A percentile compares a stretch with the other conserved stretches of the same genome.
phyloP scores from a whole-genome alignment of 169 alveolate species.

The Plasmodium berghei region DNA sequence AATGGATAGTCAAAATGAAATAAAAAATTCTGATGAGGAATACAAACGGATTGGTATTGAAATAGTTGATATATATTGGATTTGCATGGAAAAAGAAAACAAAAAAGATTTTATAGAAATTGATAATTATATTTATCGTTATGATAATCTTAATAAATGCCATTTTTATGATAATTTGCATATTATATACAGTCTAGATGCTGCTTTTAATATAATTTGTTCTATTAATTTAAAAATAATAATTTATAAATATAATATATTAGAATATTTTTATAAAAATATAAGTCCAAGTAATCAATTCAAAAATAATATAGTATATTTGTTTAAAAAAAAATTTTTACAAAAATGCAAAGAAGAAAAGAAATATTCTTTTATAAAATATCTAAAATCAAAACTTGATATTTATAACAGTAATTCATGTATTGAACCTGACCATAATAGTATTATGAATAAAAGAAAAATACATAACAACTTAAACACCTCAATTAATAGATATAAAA shows the following conservation, averaged over 20 bases:
- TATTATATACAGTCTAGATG: constrained; percentile 54
- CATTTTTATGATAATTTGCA: constrained; percentile 26
- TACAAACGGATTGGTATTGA: constrained; percentile 31
- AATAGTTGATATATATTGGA: constrained; percentile 61
- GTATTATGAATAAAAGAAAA: too few species aligned
- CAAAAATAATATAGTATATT: constrained; percentile 10
- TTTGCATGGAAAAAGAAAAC: constrained; percentile 36
- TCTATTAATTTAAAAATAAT: constrained; percentile 52
- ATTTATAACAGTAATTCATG: too few species aligned
- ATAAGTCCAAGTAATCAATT: constrained; percentile 12
- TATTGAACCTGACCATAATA: too few species aligned
- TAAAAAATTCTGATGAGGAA: constrained; percentile 1
- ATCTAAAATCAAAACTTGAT: neutral
- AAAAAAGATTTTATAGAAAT: constrained; percentile 21
- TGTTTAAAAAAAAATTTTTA: constrained; percentile 43
- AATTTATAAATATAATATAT: constrained; percentile 62
- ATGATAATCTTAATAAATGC: neutral
- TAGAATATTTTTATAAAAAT: constrained; percentile 48
- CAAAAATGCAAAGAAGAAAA: constrained; percentile 29
- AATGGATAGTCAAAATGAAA: neutral
- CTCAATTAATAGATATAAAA: neutral
- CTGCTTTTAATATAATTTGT: constrained; percentile 36
- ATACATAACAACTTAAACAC: neutral
- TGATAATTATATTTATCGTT: neutral
- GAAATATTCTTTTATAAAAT: constrained; percentile 4